These are phyloP conservation scores for Boletus sp. DNA, from an alignment of 768 basidiomycete species.

Conservation along the genomic window DNA sequence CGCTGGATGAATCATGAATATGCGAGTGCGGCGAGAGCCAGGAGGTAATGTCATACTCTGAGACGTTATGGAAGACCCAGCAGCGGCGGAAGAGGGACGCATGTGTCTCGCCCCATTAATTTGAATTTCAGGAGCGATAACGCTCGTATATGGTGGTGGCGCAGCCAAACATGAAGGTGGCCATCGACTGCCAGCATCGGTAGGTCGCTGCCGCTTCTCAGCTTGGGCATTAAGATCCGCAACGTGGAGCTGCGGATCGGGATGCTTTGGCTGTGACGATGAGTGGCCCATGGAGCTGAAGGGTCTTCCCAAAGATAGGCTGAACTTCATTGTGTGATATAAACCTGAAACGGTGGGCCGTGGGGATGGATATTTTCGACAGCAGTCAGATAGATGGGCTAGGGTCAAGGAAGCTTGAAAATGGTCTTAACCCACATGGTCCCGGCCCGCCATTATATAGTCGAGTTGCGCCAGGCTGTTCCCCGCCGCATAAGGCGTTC, in stretches of 20 bases:
- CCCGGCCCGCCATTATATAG: not conserved
- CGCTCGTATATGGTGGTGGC: conserved; percentile 27
- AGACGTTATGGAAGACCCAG: conserved; percentile 5
- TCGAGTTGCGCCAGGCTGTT: not conserved
- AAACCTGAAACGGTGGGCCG: not conserved
- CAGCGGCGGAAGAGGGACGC: conserved; percentile 1
- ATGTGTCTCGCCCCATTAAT: not conserved
- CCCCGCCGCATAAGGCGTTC: too few relatives aligned
- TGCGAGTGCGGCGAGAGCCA: conserved; percentile 19
- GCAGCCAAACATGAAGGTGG: conserved; percentile 3
- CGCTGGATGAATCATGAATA: conserved; percentile 25
- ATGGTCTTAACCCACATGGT: too few relatives aligned
- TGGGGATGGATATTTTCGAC: conserved; percentile 1
- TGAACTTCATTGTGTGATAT: conserved; percentile 2
- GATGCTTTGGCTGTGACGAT: conserved; percentile 8
- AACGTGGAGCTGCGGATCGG: conserved; percentile 4
- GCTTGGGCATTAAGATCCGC: not conserved
- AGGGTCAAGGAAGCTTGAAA: not conserved
- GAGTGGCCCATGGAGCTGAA: conserved; percentile 10
- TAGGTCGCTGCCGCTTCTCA: conserved; percentile 1
- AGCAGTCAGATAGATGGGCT: not conserved
- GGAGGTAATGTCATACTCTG: conserved; percentile 21
- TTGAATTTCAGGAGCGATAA: conserved; percentile 1
- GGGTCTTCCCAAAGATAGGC: conserved; percentile 3
- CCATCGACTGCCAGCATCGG: not conserved